Evolutionary conservation across 1,139 yeast species (phyloP), one percentile per base, ranked within the genome.

Genomic region (Blastobotrys elegans): DNA sequence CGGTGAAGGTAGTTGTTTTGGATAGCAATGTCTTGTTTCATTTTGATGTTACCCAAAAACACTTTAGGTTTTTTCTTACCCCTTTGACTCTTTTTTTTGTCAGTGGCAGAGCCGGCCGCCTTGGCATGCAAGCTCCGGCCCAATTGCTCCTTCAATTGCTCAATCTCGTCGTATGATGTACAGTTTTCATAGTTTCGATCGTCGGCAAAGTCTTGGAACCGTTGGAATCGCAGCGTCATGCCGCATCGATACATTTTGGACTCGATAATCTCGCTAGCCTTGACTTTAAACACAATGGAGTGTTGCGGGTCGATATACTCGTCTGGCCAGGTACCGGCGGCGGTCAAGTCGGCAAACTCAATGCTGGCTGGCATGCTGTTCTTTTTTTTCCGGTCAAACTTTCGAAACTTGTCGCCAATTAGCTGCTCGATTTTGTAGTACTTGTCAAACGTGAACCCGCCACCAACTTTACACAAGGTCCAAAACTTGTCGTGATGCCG

Each of bases 231-330:
- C 22, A 92, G 69, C 0, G 96, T 86, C 3, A 83, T 72, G 0
- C 82, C 84, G 0, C 82, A 79, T 1, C 81, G 80, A 58, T 79
- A 89, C 43, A n/a, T 68, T 49, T 33, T 73, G 60, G 48, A 76
- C 63, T 55, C 68, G 54, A 80, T 82, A 13, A 88, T 73, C 4
- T 90, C 82, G 35, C 96, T 71, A 0, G 96, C 95, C 60, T 85
- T 87, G 8, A 90, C 79, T 61, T 89, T 95, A n/a, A 92, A 62
- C 0, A 90, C 94, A 1, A 89, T 60, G 1, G 95, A 84, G 39
- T 86, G 79, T 32, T 71, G 67, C 0, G 97, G 97, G 51, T 81
- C 70, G 26, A 92, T 84, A 95, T 96, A 89, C 51, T 74, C 75
- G 38, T 73, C 78, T 0, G 97, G 96, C 16, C 38, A 29, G 20